Conservation (phyloP, 1,284 basidiomycete genomes). For the Pseudozyma thailandica region DNA sequence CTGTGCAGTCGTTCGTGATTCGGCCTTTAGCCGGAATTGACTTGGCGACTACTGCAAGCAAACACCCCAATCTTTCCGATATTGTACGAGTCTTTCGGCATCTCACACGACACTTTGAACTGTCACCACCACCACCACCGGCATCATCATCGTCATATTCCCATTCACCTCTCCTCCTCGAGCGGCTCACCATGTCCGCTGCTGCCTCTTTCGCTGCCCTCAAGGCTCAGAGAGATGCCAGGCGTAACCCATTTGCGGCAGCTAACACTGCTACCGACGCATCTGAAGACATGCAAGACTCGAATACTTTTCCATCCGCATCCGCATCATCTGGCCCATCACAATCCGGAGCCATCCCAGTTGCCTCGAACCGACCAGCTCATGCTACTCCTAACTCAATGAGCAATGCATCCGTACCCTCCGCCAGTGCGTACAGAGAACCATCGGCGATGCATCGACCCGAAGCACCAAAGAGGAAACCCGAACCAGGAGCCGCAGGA, state of each 20-base stretch:
- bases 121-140: not conserved
- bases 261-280: not conserved
- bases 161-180: not conserved
- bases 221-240: constrained; percentile 39
- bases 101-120: not conserved
- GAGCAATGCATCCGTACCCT: not conserved
- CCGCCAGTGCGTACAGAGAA: not conserved
- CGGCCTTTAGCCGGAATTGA: not conserved
- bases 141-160: not conserved
- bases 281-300: not conserved
- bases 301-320: not conserved
- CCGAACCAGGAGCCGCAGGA: constrained; percentile 24
- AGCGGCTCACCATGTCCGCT: constrained; percentile 11
- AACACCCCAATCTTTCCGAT: too few species aligned
- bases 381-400: not conserved
- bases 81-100: too few species aligned
- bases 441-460: not conserved
- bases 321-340: not conserved
- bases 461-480: not conserved
- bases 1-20: not conserved
- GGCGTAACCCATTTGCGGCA: constrained; percentile 20
- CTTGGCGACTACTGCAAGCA: too few species aligned
- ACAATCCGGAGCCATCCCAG: constrained; percentile 7
- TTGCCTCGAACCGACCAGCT: constrained; percentile 3
- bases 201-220: constrained; percentile 42